Base-by-base conservation (phyloP, 768 basidiomycete genomes). In the Naganishia vishniacii region DNA sequence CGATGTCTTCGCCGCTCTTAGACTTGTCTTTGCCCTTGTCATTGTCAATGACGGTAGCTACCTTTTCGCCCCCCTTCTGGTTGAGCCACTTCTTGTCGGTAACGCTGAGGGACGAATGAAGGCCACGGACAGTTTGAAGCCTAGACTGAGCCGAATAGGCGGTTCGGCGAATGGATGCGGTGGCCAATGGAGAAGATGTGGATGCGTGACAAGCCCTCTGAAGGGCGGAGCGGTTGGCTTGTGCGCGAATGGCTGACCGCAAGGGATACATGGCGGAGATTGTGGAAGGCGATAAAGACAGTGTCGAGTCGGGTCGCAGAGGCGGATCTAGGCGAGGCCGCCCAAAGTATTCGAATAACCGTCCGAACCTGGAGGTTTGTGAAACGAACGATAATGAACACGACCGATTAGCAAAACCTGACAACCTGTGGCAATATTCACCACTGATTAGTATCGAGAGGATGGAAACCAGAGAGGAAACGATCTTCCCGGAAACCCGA, bases 81-180 rank as follows among this genome's bases (percentile, higher is more conserved):
- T 63, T 63, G 37, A 63, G 51, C 62, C 62, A 63, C 26, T 63
- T 63, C 49, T 63, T 63, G 26, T 63, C 62, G 37, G 32, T 23
- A 41, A 25, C 31, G 53, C 23, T 23, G 34, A 56, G 26, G 12
- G 53, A 56, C 9, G 53, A 37, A 41, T 56, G 53, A 26, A 56
- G n/a, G 20, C 37, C 37, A 26, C 53, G 53, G 11, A 26, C n/a
- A 12, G 25, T 20, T 26, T 32, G 53, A 32, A 56, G 53, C 34
- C 34, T 26, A 2, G 53, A 40, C 23, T 56, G 23, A 11, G 15
- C 20, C 8, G 53, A 32, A 25, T 34, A 25, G 13, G 37, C 53
- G 2, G 53, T 40, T 40, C 53, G 53, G 11, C 53, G 34, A 9
- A 34, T n/a, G 8, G 53, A 56, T 16, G 53, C n/a, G 13, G 53